Base-by-base conservation (phyloP, 2,329 filamentous ascomycete species). In the Colletotrichum spinosum region DNA sequence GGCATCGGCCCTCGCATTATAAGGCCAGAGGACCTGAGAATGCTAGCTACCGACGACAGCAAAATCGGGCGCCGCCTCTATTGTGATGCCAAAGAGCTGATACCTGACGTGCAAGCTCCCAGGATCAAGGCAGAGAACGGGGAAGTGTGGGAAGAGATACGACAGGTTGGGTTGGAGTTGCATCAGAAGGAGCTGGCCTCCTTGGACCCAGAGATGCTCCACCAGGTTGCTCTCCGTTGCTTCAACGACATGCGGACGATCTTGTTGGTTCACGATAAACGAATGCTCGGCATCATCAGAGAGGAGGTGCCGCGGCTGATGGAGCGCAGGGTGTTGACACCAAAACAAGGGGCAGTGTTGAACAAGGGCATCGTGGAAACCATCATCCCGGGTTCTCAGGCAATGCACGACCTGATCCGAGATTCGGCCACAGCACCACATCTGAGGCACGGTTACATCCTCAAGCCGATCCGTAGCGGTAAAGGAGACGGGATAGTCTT, bases 221-320 rank as follows among this genome's bases (percentile, higher is more conserved):
- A 73, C 0, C 74, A 80, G 48, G 38, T 81, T 25, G 74, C 74
- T 41, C 68, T 79, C 1, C 70, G 75, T 8, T 79, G 79, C 55
- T 76, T 79, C 58, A 81, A 81, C 46, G 78, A 81, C 59, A 70
- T 81, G 68, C 74, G 78, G 0, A 81, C 78, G 0, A 70, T 81
- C 6, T 67, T 80, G 9, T 66, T 81, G 1, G 74, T 78, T 1
- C 79, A 81, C 60, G 79, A 81, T 67, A 81, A 81, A 64, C 75
- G 79, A 3, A 79, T 81, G 76, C 68, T 81, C 1, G 78, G 78
- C 8, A 73, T 81, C 10, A 65, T 81, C 4, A 72, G 68, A 39
- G 74, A 78, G 53, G 78, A 81, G 57, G 60, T 78, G 0, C 56
- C 67, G 4, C n/a, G 48, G 0, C 57, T 81, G 6, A 62, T 76